phyloP scores from a whole-genome alignment of 257 asterid genomes.

The Hygrophila difformis region DNA sequence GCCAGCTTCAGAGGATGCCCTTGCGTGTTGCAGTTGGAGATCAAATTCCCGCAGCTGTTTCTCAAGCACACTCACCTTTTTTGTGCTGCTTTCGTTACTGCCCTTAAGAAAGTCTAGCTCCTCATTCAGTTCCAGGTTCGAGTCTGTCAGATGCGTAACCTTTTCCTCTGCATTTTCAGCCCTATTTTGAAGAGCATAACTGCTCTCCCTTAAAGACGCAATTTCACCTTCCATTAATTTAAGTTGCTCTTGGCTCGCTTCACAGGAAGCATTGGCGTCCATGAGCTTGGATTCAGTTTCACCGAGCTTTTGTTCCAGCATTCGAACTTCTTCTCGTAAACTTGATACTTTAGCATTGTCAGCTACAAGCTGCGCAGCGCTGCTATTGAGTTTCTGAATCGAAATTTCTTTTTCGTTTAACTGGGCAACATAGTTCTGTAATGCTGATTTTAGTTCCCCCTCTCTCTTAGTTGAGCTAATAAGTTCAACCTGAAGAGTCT shows the following conservation, averaged over 20 bases:
- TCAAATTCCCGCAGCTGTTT: slow-evolving; percentile 61
- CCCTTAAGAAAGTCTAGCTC: slow-evolving; percentile 69
- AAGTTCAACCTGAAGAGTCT: slow-evolving; percentile 22
- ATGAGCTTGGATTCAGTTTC: slow-evolving; percentile 14
- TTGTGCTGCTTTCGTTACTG: slow-evolving; percentile 39
- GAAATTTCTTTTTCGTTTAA: slow-evolving; percentile 35
- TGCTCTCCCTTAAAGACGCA: slow-evolving; percentile 22
- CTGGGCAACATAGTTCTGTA: slow-evolving; percentile 34
- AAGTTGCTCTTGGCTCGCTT: slow-evolving; percentile 13
- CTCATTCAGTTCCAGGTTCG: slow-evolving; percentile 66
- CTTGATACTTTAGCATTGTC: slow-evolving; percentile 42
- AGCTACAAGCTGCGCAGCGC: slow-evolving; percentile 24
- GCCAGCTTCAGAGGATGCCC: slow-evolving; percentile 74
- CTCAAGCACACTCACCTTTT: slow-evolving; percentile 58
- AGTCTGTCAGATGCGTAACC: slow-evolving; percentile 48
- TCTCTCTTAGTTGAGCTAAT: slow-evolving; percentile 35
- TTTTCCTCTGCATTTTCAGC: slow-evolving; percentile 23
- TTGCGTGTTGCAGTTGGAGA: slow-evolving; percentile 55
- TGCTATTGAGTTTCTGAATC: slow-evolving; percentile 33
- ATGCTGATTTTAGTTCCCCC: slow-evolving; percentile 24
- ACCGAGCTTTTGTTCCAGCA: slow-evolving; percentile 42
- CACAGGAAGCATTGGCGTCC: slow-evolving; percentile 12
- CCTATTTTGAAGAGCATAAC: slow-evolving; percentile 13
- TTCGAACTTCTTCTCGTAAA: slow-evolving; percentile 36
- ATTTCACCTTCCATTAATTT: slow-evolving; percentile 19